Percentiles rank a stretch among this genome's conserved stretches.
phyloP scores from a whole-genome alignment of 345 rosid species.

The Salix arbutifolia region DNA sequence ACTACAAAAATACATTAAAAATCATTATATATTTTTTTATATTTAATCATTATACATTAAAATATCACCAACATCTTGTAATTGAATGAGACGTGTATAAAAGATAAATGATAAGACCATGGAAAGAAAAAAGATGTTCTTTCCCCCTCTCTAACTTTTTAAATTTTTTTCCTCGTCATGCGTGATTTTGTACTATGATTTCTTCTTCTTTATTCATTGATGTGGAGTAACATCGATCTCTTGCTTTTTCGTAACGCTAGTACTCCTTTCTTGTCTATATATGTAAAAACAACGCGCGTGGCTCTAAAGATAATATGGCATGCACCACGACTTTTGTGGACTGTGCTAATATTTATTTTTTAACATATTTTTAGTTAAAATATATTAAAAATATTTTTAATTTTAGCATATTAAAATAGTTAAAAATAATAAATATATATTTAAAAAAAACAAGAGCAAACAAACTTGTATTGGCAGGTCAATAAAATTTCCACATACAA shows the following conservation, averaged over 20 bases:
- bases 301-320: not conserved
- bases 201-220: not conserved
- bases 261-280: not conserved
- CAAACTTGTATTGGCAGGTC: not conserved
- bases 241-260: not conserved
- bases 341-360: no score
- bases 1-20: no score
- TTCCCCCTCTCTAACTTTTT: not conserved
- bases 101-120: not conserved
- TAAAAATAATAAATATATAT: no score
- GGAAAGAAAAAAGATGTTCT: no score
- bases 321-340: no score
- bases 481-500: not conserved
- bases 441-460: no score
- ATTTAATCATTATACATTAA: no score
- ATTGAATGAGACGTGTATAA: not conserved
- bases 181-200: not conserved
- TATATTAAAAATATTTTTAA: no score
- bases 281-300: not conserved
- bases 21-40: no score
- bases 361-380: no score
- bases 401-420: no score
- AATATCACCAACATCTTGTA: not conserved
- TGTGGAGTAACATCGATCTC: not conserved
- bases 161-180: not conserved